Base-by-base conservation (phyloP, 2,329 filamentous ascomycete genomes). In the Capronia coronata region DNA sequence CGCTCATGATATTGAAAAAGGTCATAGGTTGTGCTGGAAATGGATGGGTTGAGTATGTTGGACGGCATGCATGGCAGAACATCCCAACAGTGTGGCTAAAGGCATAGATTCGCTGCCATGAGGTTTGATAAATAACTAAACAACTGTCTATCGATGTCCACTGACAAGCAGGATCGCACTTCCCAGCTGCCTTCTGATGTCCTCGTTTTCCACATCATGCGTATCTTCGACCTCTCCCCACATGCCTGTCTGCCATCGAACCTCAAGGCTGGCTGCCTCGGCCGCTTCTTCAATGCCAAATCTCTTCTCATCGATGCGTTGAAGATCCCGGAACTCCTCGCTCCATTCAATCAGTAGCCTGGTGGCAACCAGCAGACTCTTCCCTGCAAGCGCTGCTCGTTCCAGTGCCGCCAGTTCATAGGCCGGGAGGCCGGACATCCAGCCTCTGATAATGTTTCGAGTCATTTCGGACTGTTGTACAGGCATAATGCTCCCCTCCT, bases 191-290 rank as follows among this genome's bases (percentile, higher is more conserved):
- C 91, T 78, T 64, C 81, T 79, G 58, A 97, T 61, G 68, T 98
- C 93, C 68, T 94, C 91, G 67, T 83, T 86, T 62, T 94, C 86
- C 1, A 98, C 93, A 73, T 98, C 93, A 69, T 98, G 93, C 22
- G 90, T 95, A 68, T 98, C 90, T 67, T 98, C 93, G 1, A 98
- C 93, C 73, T 95, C 90, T 7, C 93, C 93, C 91, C 93, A 97
- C 68, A 86, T 83, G 22, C 78, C 73, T 1, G 84, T 94, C 76
- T 98, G 93, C 84, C 88, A 96, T 56, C 80, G 76, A 13, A 95
- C 87, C 72, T 98, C 93, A 35, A 94, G 67, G 61, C 79, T 95
- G 4, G 84, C 82, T 11, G 85, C 84, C 61, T 77, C 75, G 0
- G 87, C 83, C 1, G 90, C 91, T 65, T 94, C 82, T 62, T 94